Conservation (phyloP, 495 filamentous ascomycete species). For the Xylaria palmicola region DNA sequence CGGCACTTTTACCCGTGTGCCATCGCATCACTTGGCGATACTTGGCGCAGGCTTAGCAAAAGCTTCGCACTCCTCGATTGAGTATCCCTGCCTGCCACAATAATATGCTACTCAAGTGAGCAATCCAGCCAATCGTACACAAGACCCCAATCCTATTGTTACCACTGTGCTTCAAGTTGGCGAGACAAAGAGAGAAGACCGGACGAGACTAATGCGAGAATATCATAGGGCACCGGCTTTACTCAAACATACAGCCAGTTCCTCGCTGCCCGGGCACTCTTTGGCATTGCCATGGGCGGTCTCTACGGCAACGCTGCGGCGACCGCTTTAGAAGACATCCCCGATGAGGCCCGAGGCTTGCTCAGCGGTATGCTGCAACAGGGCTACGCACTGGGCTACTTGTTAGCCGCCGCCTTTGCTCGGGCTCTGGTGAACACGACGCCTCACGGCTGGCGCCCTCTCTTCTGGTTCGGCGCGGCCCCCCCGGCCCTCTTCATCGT, state of each 20-base stretch:
- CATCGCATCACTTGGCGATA: conserved; percentile 21
- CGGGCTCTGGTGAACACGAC: conserved; percentile 71
- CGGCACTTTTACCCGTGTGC: conserved; percentile 1
- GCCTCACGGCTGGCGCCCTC: conserved; percentile 71
- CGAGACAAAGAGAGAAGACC: background rate
- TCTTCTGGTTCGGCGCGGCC: conserved; percentile 84
- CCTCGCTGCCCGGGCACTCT: conserved; percentile 77
- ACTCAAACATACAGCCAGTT: conserved; percentile 75
- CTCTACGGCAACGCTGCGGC: conserved; percentile 86
- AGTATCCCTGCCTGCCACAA: background rate
- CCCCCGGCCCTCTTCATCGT: conserved; percentile 79
- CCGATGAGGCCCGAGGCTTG: conserved; percentile 68
- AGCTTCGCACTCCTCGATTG: conserved; percentile 23
- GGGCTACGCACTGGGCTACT: conserved; percentile 85
- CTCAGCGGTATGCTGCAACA: conserved; percentile 83
- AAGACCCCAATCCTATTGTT: background rate
- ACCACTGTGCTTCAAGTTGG: background rate
- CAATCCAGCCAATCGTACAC: background rate
- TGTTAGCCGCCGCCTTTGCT: conserved; percentile 76
- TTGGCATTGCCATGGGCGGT: conserved; percentile 86
- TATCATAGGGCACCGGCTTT: conserved; percentile 65
- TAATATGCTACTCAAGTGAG: background rate
- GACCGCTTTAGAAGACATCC: conserved; percentile 83
- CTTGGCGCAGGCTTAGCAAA: conserved; percentile 35
- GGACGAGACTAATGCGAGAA: conserved; percentile 15